Evolutionary conservation across 2,329 filamentous ascomycete species (phyloP).

Genomic region (Fusarium sp.): DNA sequence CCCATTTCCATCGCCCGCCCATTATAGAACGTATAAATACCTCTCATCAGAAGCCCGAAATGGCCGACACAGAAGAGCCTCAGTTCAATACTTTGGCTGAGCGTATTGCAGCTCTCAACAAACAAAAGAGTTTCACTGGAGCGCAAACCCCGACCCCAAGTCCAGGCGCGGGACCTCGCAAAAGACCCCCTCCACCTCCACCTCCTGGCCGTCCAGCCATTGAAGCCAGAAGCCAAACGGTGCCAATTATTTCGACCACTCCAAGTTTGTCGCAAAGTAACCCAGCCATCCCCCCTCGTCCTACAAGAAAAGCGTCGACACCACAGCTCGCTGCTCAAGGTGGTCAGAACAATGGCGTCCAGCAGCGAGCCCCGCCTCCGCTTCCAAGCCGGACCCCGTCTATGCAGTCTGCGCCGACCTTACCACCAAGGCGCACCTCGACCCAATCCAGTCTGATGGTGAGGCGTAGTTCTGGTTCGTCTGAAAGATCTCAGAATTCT

Average conservation of each 20-base stretch:
- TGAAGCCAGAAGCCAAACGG: constrained; percentile 54
- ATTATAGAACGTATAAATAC: background rate
- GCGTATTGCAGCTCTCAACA: constrained; percentile 74
- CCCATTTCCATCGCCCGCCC: constrained; percentile 11
- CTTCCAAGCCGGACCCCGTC: constrained; percentile 53
- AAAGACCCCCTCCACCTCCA: constrained; percentile 52
- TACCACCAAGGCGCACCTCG: constrained; percentile 65
- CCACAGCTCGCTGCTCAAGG: constrained; percentile 19
- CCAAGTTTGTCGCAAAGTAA: constrained; percentile 32
- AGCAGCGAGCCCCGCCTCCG: constrained; percentile 51
- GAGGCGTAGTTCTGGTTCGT: constrained; percentile 69
- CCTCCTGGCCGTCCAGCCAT: constrained; percentile 60
- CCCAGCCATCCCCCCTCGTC: constrained; percentile 41
- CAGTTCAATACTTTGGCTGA: constrained; percentile 72
- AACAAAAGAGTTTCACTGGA: constrained; percentile 70
- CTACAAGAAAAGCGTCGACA: constrained; percentile 33
- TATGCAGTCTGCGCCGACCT: constrained; percentile 58
- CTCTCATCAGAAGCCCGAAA: constrained; percentile 48
- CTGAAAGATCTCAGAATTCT: constrained; percentile 68
- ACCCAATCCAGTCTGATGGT: constrained; percentile 57
- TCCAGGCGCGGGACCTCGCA: constrained; percentile 60
- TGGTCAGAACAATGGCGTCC: constrained; percentile 27
- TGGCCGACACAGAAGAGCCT: constrained; percentile 73
- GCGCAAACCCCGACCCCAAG: constrained; percentile 50
- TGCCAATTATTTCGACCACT: constrained; percentile 53